Percentiles rank a stretch among this genome's conserved stretches.
Conservation (phyloP, 805 yeast species). For the Schizosaccharomyces octosporus region DNA sequence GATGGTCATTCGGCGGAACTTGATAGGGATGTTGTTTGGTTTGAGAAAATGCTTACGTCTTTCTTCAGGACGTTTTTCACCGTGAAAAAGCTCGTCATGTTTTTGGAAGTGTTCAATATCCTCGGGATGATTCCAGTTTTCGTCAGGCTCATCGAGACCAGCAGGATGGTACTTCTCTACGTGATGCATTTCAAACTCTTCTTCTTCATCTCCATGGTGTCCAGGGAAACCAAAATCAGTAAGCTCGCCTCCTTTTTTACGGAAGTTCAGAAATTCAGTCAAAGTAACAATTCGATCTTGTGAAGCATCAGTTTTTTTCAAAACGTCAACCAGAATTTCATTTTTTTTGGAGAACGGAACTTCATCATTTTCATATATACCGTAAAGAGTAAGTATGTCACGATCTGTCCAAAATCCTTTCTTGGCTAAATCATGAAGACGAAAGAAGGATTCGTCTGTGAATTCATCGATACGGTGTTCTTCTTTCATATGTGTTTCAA, state of each 20-base stretch:
- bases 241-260: constrained; percentile 37
- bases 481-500: constrained; percentile 69
- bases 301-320: constrained; percentile 21
- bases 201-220: constrained; percentile 80
- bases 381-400: constrained; percentile 64
- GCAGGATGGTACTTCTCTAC: constrained; percentile 36
- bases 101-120: constrained; percentile 25
- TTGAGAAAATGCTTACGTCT: background rate
- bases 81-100: background rate
- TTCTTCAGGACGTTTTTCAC: background rate
- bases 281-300: constrained; percentile 42
- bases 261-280: constrained; percentile 47
- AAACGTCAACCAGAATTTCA: constrained; percentile 27
- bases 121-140: constrained; percentile 4
- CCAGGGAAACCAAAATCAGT: constrained; percentile 87
- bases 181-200: constrained; percentile 82
- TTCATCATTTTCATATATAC: constrained; percentile 28
- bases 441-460: constrained; percentile 55
- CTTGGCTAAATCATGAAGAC: constrained; percentile 39
- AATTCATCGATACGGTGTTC: constrained; percentile 62
- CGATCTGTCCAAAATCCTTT: constrained; percentile 31
- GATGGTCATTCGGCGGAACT: background rate
- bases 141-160: constrained; percentile 3
- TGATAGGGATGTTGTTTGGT: background rate
- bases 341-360: constrained; percentile 29